Percentiles rank a stretch among this genome's conserved stretches.
Conservation (phyloP, 306 rosid species). For the Begonia masoniana region DNA sequence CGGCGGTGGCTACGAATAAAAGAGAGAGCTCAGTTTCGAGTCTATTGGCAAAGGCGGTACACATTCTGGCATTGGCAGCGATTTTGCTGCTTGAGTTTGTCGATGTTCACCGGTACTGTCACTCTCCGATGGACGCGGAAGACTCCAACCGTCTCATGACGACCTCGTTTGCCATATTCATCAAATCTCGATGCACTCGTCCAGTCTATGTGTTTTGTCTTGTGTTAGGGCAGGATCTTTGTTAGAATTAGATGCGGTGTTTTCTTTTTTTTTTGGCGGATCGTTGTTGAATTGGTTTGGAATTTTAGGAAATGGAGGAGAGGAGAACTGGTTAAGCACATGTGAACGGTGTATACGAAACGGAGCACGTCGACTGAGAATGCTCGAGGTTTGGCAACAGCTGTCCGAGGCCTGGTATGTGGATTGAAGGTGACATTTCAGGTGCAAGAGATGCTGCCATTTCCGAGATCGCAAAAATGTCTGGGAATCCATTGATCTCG, state of each 20-base stretch:
- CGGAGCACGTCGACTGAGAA: slow-evolving; percentile 81
- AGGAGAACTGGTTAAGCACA: slow-evolving; percentile 94
- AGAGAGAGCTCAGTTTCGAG: slow-evolving; percentile 57
- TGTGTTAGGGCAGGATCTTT: too few relatives aligned
- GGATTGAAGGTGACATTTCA: slow-evolving; percentile 63
- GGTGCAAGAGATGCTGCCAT: slow-evolving; percentile 74
- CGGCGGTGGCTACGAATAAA: slow-evolving; percentile 36
- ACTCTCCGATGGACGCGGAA: slow-evolving; percentile 53
- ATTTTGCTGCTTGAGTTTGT: slow-evolving; percentile 85
- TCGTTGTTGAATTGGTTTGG: not conserved
- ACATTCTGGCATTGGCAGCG: slow-evolving; percentile 89
- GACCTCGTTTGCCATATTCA: slow-evolving; percentile 32
- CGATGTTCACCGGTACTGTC: slow-evolving; percentile 71
- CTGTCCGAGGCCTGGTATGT: slow-evolving; percentile 90
- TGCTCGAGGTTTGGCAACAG: slow-evolving; percentile 93
- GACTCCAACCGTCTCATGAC: slow-evolving; percentile 55
- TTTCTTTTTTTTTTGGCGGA: too few relatives aligned
- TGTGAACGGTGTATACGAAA: slow-evolving; percentile 97
- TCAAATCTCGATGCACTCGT: slow-evolving; percentile 90
- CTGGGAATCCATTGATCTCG: slow-evolving; percentile 67
- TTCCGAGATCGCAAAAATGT: slow-evolving; percentile 88
- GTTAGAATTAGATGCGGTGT: too few relatives aligned
- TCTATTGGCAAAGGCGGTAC: slow-evolving; percentile 61
- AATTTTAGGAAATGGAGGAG: slow-evolving; percentile 88
- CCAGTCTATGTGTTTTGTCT: slow-evolving; percentile 3